Conservation (phyloP, 441 rosid species). For the Euphorbia schlechtendalii region DNA sequence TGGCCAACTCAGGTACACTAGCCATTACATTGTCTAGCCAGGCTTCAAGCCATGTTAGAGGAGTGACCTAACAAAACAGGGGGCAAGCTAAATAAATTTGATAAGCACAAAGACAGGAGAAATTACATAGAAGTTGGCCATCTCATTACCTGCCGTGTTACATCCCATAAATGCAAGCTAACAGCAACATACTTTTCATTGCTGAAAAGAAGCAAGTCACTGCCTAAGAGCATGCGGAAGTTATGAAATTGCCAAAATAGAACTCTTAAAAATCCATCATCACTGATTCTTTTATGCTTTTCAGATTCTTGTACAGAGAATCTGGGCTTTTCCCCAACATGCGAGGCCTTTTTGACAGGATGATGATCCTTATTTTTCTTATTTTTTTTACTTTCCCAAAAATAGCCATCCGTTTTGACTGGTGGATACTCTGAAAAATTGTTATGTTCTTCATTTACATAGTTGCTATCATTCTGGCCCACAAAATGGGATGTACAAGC, state of each 20-base stretch:
- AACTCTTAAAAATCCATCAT: constrained; percentile 74
- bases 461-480: constrained; percentile 34
- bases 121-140: constrained; percentile 10
- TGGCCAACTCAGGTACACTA: constrained; percentile 94
- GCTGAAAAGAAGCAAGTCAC: constrained; percentile 89
- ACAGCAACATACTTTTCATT: constrained; percentile 89
- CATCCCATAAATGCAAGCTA: constrained; percentile 92
- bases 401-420: constrained; percentile 42
- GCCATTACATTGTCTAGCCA: constrained; percentile 99
- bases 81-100: constrained; percentile 6
- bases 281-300: constrained; percentile 56
- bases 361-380: constrained; percentile 47
- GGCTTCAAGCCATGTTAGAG: constrained; percentile 93
- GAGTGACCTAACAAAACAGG: constrained; percentile 53
- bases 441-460: constrained; percentile 37
- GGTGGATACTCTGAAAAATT: constrained; percentile 40
- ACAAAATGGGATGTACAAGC: constrained; percentile 35
- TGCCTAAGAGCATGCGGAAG: constrained; percentile 91
- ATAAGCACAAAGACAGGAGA: constrained; percentile 8
- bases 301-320: constrained; percentile 75
- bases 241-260: constrained; percentile 96
- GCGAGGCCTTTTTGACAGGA: constrained; percentile 52
- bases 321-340: constrained; percentile 68
- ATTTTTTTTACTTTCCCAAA: constrained; percentile 53
- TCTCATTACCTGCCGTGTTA: constrained; percentile 62